A percentile compares a stretch with the other conserved stretches of the same genome.
phyloP scores from a whole-genome alignment of 768 basidiomycete species.

The Termitomyces sp. region DNA sequence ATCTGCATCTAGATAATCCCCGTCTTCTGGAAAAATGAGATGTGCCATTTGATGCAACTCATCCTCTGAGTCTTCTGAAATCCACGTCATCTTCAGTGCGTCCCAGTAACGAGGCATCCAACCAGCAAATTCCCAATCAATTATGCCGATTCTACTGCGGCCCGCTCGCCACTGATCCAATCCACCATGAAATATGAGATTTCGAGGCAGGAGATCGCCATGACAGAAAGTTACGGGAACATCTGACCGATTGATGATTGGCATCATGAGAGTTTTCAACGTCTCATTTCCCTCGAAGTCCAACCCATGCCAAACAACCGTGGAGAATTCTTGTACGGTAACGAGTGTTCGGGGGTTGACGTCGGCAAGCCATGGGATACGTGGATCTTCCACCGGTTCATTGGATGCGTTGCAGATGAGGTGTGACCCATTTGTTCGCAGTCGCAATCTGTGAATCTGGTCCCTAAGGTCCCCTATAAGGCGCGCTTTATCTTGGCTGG shows the following conservation, averaged over 20 bases:
- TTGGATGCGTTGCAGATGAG: neutral
- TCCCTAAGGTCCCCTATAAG: neutral
- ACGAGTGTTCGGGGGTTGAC: neutral
- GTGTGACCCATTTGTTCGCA: neutral
- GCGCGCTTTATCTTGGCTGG: neutral
- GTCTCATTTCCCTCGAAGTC: neutral
- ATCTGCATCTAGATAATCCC: neutral
- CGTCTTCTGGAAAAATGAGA: conserved; percentile 1
- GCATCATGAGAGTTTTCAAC: neutral
- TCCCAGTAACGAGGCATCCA: neutral
- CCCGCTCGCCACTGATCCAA: neutral
- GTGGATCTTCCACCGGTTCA: neutral
- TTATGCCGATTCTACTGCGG: neutral
- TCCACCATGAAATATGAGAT: neutral
- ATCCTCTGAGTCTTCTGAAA: conserved; percentile 1
- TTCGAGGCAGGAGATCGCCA: neutral
- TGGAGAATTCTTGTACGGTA: neutral
- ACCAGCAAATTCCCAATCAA: conserved; percentile 1
- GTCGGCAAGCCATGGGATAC: neutral
- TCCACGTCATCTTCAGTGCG: neutral
- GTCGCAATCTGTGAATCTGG: neutral
- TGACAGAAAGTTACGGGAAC: neutral
- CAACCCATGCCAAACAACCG: neutral
- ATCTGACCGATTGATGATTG: neutral
- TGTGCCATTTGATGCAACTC: conserved; percentile 3